A percentile compares a stretch with the other conserved stretches of the same genome.
phyloP scores from a whole-genome alignment of 768 basidiomycete species.

The Rhodosporidiobolus sp. region DNA sequence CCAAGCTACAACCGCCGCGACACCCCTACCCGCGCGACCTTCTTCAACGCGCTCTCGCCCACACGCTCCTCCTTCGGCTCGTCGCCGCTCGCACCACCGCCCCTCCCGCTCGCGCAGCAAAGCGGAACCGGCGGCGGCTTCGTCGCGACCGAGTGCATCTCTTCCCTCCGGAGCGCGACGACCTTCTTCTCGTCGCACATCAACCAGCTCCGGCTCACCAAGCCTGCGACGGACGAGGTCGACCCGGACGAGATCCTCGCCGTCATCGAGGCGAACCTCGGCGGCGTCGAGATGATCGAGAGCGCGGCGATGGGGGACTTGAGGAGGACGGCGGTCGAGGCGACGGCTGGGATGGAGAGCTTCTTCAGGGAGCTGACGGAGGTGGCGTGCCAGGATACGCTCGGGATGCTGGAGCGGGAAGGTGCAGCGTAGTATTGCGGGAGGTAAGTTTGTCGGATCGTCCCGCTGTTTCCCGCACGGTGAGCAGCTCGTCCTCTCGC shows the following conservation, averaged over 20 bases:
- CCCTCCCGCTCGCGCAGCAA: not conserved
- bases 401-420: not conserved
- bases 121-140: slow-evolving; percentile 18
- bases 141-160: slow-evolving; percentile 33
- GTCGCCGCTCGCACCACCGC: not conserved
- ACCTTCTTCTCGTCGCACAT: slow-evolving; percentile 16
- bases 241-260: slow-evolving; percentile 29
- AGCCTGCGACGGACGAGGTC: not conserved
- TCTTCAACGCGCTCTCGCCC: slow-evolving; percentile 1
- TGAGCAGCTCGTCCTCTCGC: too few relatives aligned
- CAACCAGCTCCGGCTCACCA: not conserved
- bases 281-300: slow-evolving; percentile 28
- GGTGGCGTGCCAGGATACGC: slow-evolving; percentile 24
- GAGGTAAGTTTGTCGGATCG: too few relatives aligned
- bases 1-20: not conserved
- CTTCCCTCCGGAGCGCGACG: slow-evolving; percentile 19
- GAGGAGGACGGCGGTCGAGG: slow-evolving; percentile 1
- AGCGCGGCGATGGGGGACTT: slow-evolving; percentile 31
- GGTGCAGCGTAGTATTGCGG: too few relatives aligned
- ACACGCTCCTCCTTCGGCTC: not conserved
- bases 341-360: not conserved
- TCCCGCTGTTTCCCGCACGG: too few relatives aligned
- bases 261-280: slow-evolving; percentile 19
- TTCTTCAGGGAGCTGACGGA: not conserved
- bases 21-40: not conserved